Conservation (phyloP, 257 asterid species). For the Solanum virginianum region DNA sequence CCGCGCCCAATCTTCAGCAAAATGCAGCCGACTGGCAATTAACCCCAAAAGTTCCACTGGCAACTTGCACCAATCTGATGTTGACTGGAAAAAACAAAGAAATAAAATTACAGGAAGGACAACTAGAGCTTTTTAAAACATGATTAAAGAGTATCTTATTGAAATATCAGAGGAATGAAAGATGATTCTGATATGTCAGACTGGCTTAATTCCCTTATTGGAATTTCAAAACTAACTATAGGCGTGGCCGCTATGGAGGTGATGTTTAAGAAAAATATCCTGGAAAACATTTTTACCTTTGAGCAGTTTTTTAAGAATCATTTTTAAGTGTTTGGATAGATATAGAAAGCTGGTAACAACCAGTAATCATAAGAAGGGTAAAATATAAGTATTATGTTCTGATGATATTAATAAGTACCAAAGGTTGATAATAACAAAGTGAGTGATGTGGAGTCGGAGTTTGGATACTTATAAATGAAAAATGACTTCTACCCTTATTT, state of each 20-base stretch:
- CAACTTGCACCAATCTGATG: slow-evolving; percentile 12
- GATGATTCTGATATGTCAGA: not conserved
- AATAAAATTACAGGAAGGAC: not conserved
- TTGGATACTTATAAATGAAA: not conserved
- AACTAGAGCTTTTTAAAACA: not conserved
- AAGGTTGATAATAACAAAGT: not conserved
- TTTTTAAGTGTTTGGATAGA: not conserved
- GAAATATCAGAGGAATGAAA: not conserved
- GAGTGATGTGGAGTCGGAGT: not conserved
- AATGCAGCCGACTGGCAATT: slow-evolving; percentile 7
- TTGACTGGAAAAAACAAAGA: not conserved
- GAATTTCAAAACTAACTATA: not conserved
- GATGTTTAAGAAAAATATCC: not conserved
- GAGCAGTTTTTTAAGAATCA: not conserved
- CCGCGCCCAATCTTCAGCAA: slow-evolving; percentile 3
- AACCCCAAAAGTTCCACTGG: slow-evolving; percentile 13
- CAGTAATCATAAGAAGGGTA: not conserved
- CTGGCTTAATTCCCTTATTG: not conserved
- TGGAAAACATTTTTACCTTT: not conserved
- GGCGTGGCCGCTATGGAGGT: not conserved
- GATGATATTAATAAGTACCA: not conserved
- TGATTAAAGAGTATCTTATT: not conserved
- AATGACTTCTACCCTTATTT: not conserved
- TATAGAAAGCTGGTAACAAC: not conserved
- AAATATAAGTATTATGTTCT: not conserved